These are phyloP conservation scores for Tulasnella sp. DNA, from an alignment of 768 basidiomycete species.

Conservation along the genomic window DNA sequence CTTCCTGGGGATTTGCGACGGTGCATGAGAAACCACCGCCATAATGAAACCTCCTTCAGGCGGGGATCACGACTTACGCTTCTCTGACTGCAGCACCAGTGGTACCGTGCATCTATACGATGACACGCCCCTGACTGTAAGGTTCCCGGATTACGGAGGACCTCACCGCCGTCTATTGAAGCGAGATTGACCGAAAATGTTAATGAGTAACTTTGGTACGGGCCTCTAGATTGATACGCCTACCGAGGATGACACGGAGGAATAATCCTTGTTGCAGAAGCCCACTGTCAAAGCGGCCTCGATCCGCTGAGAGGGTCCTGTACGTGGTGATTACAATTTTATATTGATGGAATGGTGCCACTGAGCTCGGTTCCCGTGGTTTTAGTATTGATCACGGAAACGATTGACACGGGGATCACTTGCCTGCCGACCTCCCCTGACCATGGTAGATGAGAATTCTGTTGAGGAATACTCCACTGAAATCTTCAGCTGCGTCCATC, in stretches of 20 bases:
- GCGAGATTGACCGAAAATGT: too few relatives aligned
- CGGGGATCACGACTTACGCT: neutral
- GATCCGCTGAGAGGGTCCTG: neutral
- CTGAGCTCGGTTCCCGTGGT: neutral
- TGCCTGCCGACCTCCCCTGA: neutral
- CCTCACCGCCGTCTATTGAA: neutral
- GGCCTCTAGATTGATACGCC: too few relatives aligned
- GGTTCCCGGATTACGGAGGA: neutral
- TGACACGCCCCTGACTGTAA: neutral
- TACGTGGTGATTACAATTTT: neutral
- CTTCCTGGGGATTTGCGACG: neutral
- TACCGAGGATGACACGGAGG: neutral
- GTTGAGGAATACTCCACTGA: neutral
- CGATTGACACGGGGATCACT: neutral
- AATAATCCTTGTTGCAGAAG: neutral
- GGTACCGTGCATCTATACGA: neutral
- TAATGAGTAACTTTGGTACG: too few relatives aligned
- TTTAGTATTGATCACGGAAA: neutral
- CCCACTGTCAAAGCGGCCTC: too few relatives aligned
- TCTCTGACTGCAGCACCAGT: neutral
- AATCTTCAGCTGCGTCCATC: neutral
- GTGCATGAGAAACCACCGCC: neutral
- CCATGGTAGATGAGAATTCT: neutral
- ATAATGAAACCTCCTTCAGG: neutral
- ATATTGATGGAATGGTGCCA: neutral